Conservation (phyloP, 2,329 filamentous ascomycete species). For the Arachnopeziza araneosa region DNA sequence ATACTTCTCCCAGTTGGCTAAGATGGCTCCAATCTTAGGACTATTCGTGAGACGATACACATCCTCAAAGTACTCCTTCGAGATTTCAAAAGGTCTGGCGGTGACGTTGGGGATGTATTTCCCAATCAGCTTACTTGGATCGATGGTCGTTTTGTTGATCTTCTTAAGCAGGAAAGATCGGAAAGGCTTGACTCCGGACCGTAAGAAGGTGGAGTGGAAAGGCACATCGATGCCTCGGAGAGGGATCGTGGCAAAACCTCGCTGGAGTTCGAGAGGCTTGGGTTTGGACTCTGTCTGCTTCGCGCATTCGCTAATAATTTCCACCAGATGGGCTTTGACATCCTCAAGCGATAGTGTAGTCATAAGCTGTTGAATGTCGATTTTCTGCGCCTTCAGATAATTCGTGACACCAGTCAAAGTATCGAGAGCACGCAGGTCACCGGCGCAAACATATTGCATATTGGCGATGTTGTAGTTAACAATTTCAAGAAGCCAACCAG, state of each 20-base stretch:
- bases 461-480: constrained; percentile 86
- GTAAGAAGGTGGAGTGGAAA: constrained; percentile 98
- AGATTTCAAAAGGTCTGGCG: constrained; percentile 88
- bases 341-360: constrained; percentile 81
- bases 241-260: constrained; percentile 94
- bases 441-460: constrained; percentile 69
- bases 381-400: constrained; percentile 93
- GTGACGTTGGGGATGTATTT: constrained; percentile 99
- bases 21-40: constrained; percentile 30
- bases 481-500: constrained; percentile 94
- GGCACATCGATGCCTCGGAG: constrained; percentile 96
- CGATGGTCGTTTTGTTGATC: constrained; percentile 98
- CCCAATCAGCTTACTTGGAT: constrained; percentile 91
- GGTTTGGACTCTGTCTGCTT: constrained; percentile 87
- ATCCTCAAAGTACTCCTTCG: constrained; percentile 99
- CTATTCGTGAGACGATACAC: constrained; percentile 88
- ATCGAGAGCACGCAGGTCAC: constrained; percentile 65
- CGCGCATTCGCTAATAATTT: constrained; percentile 86
- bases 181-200: constrained; percentile 98
- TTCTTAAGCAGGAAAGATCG: constrained; percentile 98
- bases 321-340: constrained; percentile 80
- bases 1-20: constrained; percentile 34
- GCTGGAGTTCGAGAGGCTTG: constrained; percentile 79
- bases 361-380: constrained; percentile 92
- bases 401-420: constrained; percentile 70